These are phyloP conservation scores for Irpex sp. DNA, from an alignment of 1,284 basidiomycete genomes.

Conservation along the genomic window DNA sequence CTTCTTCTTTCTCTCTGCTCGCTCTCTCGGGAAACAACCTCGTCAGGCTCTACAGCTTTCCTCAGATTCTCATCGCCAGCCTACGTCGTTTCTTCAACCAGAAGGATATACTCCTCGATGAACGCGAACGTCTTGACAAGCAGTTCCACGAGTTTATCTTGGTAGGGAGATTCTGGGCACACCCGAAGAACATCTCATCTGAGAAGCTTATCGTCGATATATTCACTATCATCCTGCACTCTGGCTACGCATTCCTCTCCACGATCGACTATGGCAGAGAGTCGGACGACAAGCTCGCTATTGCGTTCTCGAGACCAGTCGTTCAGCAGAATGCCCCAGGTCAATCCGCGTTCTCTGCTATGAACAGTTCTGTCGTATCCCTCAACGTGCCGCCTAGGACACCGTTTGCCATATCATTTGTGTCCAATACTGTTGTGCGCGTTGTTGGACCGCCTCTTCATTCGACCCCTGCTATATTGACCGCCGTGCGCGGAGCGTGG, in stretches of 20 bases:
- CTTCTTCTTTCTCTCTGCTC: constrained; percentile 64
- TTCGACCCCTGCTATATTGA: constrained; percentile 72
- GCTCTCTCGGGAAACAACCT: constrained; percentile 59
- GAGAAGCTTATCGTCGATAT: constrained; percentile 71
- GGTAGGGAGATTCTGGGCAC: constrained; percentile 68
- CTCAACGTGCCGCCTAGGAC: constrained; percentile 27
- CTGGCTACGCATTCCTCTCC: constrained; percentile 62
- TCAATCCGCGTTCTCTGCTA: constrained; percentile 6
- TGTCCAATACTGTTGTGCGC: constrained; percentile 61
- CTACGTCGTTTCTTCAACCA: constrained; percentile 55
- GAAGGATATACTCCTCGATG: constrained; percentile 38
- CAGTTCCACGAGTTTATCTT: constrained; percentile 64
- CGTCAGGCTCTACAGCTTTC: constrained; percentile 69
- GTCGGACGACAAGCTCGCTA: constrained; percentile 63
- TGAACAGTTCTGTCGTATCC: constrained; percentile 19
- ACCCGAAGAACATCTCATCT: constrained; percentile 56
- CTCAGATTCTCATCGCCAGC: constrained; percentile 43
- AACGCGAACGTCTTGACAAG: constrained; percentile 54
- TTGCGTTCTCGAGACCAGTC: constrained; percentile 59
- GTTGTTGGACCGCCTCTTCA: constrained; percentile 72
- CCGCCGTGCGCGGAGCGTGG: constrained; percentile 75
- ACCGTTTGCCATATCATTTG: constrained; percentile 73
- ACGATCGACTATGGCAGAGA: constrained; percentile 76
- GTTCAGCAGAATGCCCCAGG: constrained; percentile 8
- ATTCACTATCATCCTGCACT: constrained; percentile 56